Evolutionary conservation across 257 asterid genomes (phyloP).

Genomic region (Eucommia ulmoides): DNA sequence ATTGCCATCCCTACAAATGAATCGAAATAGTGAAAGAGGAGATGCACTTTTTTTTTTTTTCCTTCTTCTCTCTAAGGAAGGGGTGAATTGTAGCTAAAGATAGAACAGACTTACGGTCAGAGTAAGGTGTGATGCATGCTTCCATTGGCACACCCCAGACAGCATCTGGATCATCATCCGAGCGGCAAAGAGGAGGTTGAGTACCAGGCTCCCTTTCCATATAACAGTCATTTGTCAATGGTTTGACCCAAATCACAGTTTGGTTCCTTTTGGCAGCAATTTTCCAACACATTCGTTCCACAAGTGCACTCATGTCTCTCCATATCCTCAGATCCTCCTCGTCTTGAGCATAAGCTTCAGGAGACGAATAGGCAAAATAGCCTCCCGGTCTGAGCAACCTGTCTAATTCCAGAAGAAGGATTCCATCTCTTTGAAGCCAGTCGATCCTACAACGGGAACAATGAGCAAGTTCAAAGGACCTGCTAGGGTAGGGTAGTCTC

Average conservation of each 20-base stretch:
- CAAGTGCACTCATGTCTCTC: conserved; percentile 79
- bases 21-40: no score
- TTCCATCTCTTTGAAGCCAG: conserved; percentile 91
- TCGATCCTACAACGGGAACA: conserved; percentile 96
- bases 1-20: no score
- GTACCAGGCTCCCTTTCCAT: conserved; percentile 65
- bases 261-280: conserved; percentile 70
- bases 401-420: conserved; percentile 90
- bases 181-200: conserved; percentile 80
- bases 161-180: conserved; percentile 91
- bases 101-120: conserved; percentile 63
- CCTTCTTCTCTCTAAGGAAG: no score
- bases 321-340: conserved; percentile 88
- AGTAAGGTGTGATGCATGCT: conserved; percentile 82
- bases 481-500: conserved; percentile 93
- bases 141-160: conserved; percentile 79
- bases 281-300: conserved; percentile 91
- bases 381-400: conserved; percentile 92
- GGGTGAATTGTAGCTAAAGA: conserved; percentile 2
- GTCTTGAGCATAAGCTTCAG: conserved; percentile 94
- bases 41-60: no score
- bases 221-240: conserved; percentile 69
- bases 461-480: conserved; percentile 89
- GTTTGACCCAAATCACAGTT: conserved; percentile 91
- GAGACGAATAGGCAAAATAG: conserved; percentile 89